Evolutionary conservation across 768 basidiomycete species (phyloP).

Genomic region (Tephrocybe sp.): DNA sequence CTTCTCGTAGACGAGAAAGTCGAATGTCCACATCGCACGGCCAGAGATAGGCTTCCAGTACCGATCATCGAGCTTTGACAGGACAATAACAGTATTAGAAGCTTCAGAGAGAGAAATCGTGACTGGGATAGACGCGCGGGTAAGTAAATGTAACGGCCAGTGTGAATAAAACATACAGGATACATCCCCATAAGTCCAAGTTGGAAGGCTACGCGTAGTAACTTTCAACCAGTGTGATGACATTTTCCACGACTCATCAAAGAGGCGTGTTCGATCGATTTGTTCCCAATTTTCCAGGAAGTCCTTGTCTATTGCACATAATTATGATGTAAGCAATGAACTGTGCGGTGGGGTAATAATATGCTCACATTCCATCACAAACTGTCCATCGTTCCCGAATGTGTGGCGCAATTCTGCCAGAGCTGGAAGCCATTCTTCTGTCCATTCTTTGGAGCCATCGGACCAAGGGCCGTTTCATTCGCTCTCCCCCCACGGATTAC

Average conservation of each 20-base stretch:
- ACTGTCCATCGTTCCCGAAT: constrained; percentile 54
- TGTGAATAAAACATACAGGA: no score
- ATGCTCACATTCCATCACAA: constrained; percentile 52
- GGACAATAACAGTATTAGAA: constrained; percentile 35
- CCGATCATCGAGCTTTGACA: constrained; percentile 35
- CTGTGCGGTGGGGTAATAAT: neutral
- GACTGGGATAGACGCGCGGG: constrained; percentile 20
- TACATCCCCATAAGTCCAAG: constrained; percentile 42
- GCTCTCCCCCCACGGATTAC: constrained; percentile 52
- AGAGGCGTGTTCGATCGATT: constrained; percentile 38
- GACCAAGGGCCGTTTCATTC: constrained; percentile 57
- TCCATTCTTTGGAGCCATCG: constrained; percentile 61
- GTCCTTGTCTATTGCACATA: constrained; percentile 29
- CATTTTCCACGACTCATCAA: constrained; percentile 39
- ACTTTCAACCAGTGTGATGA: constrained; percentile 42
- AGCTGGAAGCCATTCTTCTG: constrained; percentile 44
- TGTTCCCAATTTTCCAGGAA: constrained; percentile 38
- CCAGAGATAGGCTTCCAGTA: constrained; percentile 31
- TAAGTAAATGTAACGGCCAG: neutral
- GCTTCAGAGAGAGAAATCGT: constrained; percentile 30
- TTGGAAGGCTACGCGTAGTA: constrained; percentile 23
- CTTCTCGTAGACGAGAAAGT: constrained; percentile 37
- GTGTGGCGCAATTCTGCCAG: constrained; percentile 42
- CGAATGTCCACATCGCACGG: constrained; percentile 27
- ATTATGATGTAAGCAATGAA: neutral